Evolutionary conservation across 2,329 filamentous ascomycete species (phyloP).

Genomic region (Fusarium sp.): DNA sequence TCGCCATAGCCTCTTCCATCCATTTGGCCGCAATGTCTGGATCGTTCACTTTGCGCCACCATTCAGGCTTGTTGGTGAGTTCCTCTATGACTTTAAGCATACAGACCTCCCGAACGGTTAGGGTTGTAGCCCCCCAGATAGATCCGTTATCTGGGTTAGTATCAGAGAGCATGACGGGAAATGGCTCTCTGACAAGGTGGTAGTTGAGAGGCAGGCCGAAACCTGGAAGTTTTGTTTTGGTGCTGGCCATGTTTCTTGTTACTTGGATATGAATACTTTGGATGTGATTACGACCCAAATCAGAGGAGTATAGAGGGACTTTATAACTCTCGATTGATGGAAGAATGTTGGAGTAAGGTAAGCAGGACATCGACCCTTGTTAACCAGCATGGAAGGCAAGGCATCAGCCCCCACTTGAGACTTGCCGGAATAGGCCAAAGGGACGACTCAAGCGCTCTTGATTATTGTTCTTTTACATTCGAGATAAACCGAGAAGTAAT

Average conservation of each 20-base stretch:
- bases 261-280: background rate
- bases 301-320: background rate
- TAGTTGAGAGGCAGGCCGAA: constrained; percentile 45
- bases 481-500: background rate
- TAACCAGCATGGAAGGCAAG: constrained; percentile 8
- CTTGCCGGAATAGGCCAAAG: background rate
- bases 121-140: constrained; percentile 46
- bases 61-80: constrained; percentile 53
- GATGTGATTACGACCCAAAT: background rate
- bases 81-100: constrained; percentile 52
- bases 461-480: no score
- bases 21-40: constrained; percentile 46
- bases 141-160: background rate
- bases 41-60: constrained; percentile 52
- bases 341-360: background rate
- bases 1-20: constrained; percentile 48
- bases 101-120: constrained; percentile 50
- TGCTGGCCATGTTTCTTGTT: constrained; percentile 15
- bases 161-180: constrained; percentile 37
- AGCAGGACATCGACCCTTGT: background rate
- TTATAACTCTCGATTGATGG: background rate
- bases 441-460: background rate
- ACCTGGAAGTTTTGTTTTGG: constrained; percentile 42
- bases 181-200: constrained; percentile 15
- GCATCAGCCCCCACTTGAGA: constrained; percentile 21